Conservation (phyloP, 257 asterid species). For the Nyctanthes arbortristis region DNA sequence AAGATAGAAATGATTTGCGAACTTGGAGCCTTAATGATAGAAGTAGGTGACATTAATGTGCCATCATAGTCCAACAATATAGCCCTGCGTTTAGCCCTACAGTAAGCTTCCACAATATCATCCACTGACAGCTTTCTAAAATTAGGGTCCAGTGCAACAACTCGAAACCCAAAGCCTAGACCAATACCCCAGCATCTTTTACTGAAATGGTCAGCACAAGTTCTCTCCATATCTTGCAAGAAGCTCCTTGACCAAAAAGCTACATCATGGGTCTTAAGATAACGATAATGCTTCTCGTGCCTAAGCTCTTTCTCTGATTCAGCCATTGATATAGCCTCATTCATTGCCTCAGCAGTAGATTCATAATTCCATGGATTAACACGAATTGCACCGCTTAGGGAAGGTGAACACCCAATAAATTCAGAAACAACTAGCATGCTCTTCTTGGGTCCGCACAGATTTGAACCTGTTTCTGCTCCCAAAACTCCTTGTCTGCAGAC, state of each 20-base stretch:
- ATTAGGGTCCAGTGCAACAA: constrained; percentile 78
- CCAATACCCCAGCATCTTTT: constrained; percentile 82
- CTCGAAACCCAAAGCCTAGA: constrained; percentile 82
- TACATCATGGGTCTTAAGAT: constrained; percentile 70
- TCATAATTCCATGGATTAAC: constrained; percentile 84
- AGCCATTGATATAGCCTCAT: constrained; percentile 68
- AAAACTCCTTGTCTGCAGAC: constrained; percentile 73
- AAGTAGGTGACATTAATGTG: constrained; percentile 75
- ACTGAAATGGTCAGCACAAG: constrained; percentile 74
- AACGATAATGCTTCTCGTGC: constrained; percentile 83
- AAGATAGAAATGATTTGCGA: constrained; percentile 59
- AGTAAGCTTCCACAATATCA: constrained; percentile 63
- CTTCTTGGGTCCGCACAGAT: constrained; percentile 54
- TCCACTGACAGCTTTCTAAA: constrained; percentile 66
- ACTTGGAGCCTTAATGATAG: constrained; percentile 66
- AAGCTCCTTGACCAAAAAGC: constrained; percentile 84
- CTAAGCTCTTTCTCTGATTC: constrained; percentile 72
- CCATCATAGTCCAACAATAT: constrained; percentile 87
- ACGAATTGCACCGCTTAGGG: constrained; percentile 80
- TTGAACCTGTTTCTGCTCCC: constrained; percentile 45
- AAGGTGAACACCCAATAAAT: constrained; percentile 85
- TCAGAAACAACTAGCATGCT: constrained; percentile 86
- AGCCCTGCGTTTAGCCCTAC: constrained; percentile 63
- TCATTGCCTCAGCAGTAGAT: constrained; percentile 73
- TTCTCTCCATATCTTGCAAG: constrained; percentile 81